Evolutionary conservation across 306 rosid species (phyloP), one percentile per base, ranked within the genome.

Genomic region (Bauhinia variegata): DNA sequence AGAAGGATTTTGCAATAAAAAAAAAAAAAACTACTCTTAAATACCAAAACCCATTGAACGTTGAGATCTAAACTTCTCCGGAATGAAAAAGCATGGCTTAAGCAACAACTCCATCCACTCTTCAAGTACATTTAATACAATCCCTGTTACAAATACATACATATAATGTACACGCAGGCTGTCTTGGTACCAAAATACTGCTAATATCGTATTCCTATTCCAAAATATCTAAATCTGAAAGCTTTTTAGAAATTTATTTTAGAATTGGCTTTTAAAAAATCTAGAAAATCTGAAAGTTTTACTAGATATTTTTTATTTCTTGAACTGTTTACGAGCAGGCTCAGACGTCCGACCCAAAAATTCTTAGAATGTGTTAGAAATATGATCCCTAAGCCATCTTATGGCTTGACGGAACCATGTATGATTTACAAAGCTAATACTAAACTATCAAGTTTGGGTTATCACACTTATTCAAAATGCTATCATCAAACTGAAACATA

Each of bases 71-170:
- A 38, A 13, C 17, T 37, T 17, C 4, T 38, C 18, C 48, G 6
- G 9, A 34, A 23, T 43, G n/a, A 10, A 39, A 39, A 43, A 61
- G 67, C 41, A 62, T 5, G 28, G 28, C 23, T 61, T n/a, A 52
- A 43, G 53, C 23, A 28, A n/a, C 41, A 51, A 67, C 42, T 54
- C 44, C 62, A 34, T 56, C 37, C 16, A 56, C 49, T 30, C 42
- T 18, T 15, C 16, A 15, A 4, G 32, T 14, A 49, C 30, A 74
- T 38, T 48, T 23, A n/a, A n/a, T n/a, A n/a, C n/a, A n/a, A n/a
- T n/a, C n/a, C n/a, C n/a, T n/a, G n/a, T n/a, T n/a, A n/a, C n/a
- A n/a, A n/a, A n/a, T n/a, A n/a, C n/a, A n/a, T n/a, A n/a, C n/a
- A n/a, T n/a, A n/a, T n/a, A 36, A 12, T 19, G 8, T 14, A 10